Percentiles rank a stretch among this genome's conserved stretches.
phyloP scores from a whole-genome alignment of 768 basidiomycete genomes.

The Amanita pseudoporphyria region DNA sequence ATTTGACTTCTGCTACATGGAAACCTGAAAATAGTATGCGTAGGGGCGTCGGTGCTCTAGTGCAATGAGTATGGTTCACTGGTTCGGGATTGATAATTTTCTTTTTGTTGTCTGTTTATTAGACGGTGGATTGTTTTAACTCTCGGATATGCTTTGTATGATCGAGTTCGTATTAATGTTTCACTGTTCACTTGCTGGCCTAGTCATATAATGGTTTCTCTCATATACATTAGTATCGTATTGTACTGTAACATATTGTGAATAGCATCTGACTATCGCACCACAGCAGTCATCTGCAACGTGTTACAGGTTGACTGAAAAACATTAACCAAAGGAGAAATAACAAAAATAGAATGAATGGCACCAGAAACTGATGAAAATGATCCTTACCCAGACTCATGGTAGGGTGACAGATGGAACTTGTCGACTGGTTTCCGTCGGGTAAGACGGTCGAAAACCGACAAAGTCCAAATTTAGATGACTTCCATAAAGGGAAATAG shows the following conservation, averaged over 20 bases:
- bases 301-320: background rate
- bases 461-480: background rate
- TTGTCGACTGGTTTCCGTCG: no score
- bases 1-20: slow-evolving; percentile 33
- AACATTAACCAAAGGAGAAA: background rate
- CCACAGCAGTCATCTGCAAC: background rate
- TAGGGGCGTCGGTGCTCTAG: slow-evolving; percentile 29
- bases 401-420: background rate
- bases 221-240: background rate
- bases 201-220: background rate
- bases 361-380: background rate
- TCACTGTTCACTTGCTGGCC: slow-evolving; percentile 4
- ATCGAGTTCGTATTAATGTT: background rate
- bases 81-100: background rate
- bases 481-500: background rate
- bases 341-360: background rate
- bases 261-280: slow-evolving; percentile 10
- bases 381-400: background rate
- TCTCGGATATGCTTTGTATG: slow-evolving; percentile 4
- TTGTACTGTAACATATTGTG: slow-evolving; percentile 11
- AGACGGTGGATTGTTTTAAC: background rate
- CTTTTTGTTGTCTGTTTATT: background rate
- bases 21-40: slow-evolving; percentile 36
- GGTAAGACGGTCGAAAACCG: background rate
- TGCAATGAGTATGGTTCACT: slow-evolving; percentile 18